Base-by-base conservation (phyloP, 139 green algal species). In the Chlamydomonas sp. region DNA sequence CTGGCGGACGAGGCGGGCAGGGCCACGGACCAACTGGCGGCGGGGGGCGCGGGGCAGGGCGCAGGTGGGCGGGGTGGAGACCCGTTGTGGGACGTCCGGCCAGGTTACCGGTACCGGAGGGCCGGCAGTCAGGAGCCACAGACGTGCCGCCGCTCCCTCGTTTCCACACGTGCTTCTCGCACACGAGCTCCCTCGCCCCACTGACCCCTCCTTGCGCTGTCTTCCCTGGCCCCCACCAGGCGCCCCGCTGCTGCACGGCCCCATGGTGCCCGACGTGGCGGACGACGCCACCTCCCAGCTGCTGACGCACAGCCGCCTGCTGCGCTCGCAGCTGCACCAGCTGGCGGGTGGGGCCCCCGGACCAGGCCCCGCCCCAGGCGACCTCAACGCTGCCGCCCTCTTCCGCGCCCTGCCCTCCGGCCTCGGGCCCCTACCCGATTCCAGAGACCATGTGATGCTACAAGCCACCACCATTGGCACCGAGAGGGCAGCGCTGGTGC, bases 291-390 rank as follows among this genome's bases (percentile, higher is more conserved):
- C 75, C 63, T 63, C 64, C 5, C 74, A 68, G 61, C 63, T 88
- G 12, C 31, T 88, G 4, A 58, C 16, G 20, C 16, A 69, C 57
- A 71, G 62, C 58, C 15, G 10, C 1, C 15, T 68, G 75, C 84
- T 88, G 10, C 84, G 84, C 63, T 61, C 84, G 4, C 75, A 88
- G 63, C 74, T 88, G 75, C 74, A 77, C 64, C 18, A 3, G 60
- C 63, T 88, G 31, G 61, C 72, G 5, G 69, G 62, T 1, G 74
- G 18, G 5, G 62, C 60, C 18, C 83, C 83, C 68, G 12, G 68
- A 10, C 67, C 68, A 31, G 68, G 68, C 4, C 3, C 71, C 68
- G 17, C 68, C 15, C 17, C 9, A n/a, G 68, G 68, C 17, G 2
- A 17, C 68, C 10, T 16, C 17, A 16, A 63, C 75, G 75, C 5